Conservation (phyloP, 148 eudicot genomes). For the Hydrangea macrophylla region DNA sequence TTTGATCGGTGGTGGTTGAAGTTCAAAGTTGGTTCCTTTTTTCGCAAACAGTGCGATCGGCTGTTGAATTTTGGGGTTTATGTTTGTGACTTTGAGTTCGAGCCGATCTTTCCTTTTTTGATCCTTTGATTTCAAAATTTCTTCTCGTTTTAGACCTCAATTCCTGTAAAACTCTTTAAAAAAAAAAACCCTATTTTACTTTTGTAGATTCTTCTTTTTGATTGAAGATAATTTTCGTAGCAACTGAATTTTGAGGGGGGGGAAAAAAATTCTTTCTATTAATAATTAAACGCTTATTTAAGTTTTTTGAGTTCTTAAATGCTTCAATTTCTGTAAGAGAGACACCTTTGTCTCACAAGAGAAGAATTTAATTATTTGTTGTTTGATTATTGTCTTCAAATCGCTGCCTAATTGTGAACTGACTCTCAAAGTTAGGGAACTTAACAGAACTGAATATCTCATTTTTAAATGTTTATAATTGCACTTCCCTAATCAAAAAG, state of each 20-base stretch:
- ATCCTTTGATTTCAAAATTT: conserved; percentile 6
- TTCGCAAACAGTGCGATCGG: neutral
- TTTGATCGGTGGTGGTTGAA: conserved; percentile 6
- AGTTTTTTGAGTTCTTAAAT: neutral
- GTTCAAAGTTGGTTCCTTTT: conserved; percentile 14
- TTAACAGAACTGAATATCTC: neutral
- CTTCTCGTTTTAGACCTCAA: neutral
- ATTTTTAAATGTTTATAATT: neutral
- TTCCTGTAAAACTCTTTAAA: neutral
- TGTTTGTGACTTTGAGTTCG: conserved; percentile 10
- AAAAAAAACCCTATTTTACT: too few relatives aligned
- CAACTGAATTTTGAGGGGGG: conserved; percentile 2
- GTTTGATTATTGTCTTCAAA: neutral
- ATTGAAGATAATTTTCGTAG: neutral
- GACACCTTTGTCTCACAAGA: neutral
- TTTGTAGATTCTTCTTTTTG: neutral
- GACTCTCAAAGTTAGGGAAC: neutral
- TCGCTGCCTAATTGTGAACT: neutral
- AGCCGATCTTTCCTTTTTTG: conserved; percentile 4
- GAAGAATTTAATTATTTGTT: neutral
- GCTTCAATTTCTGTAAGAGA: neutral
- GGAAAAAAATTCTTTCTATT: too few relatives aligned
- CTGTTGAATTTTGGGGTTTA: conserved; percentile 12
- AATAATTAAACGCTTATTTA: too few relatives aligned
- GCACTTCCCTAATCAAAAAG: neutral